Conservation (phyloP, 345 rosid genomes). For the Murraya paniculata region DNA sequence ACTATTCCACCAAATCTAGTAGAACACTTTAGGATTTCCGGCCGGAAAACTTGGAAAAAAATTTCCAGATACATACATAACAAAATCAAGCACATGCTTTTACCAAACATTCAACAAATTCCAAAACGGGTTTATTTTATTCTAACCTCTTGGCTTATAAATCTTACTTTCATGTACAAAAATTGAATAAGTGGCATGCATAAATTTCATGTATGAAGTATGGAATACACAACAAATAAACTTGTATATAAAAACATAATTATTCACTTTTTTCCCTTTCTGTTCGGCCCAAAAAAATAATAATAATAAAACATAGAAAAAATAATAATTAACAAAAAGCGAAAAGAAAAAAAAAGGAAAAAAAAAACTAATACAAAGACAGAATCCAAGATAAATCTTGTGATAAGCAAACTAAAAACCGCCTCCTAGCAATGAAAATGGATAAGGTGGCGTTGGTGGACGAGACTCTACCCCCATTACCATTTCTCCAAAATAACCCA, state of each 20-base stretch:
- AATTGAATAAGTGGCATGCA: too few relatives aligned
- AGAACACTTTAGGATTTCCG: not conserved
- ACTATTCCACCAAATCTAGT: not conserved
- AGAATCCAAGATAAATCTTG: constrained; percentile 28
- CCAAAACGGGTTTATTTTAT: not conserved
- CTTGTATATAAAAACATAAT: not conserved
- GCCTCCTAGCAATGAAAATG: constrained; percentile 73
- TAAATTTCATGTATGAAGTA: too few relatives aligned
- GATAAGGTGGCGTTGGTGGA: constrained; percentile 66
- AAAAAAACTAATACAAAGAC: constrained; percentile 18
- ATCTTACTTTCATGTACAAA: too few relatives aligned
- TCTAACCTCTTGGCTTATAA: too few relatives aligned
- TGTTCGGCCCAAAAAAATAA: not conserved
- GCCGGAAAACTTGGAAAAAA: not conserved
- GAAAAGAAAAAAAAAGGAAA: not conserved
- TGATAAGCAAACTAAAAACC: constrained; percentile 48
- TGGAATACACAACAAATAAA: not conserved
- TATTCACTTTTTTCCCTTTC: not conserved
- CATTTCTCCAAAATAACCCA: constrained; percentile 41
- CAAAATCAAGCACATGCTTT: not conserved
- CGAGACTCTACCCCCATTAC: constrained; percentile 39
- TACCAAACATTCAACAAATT: not conserved
- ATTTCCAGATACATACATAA: not conserved
- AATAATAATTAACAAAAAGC: not conserved
- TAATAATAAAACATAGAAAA: not conserved